These are phyloP conservation scores for Choanephora cucurbitarum DNA, from an alignment of 371 early-diverging fungal genomes.

Conservation along the genomic window DNA sequence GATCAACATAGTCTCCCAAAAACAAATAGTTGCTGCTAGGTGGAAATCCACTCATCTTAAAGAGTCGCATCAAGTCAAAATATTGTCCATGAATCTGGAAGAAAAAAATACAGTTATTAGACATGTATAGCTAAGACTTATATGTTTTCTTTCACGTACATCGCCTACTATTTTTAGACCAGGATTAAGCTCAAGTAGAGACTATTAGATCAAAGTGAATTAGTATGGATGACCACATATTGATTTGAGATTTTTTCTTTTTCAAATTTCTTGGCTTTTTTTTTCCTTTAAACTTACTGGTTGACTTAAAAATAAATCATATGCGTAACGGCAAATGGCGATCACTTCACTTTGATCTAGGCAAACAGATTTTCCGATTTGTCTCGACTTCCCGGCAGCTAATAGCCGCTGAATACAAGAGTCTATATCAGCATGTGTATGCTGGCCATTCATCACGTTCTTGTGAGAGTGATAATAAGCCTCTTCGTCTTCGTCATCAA, in stretches of 20 bases:
- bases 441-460: too few relatives aligned
- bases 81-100: conserved; percentile 90
- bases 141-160: conserved; percentile 25
- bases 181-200: conserved; percentile 90
- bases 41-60: conserved; percentile 86
- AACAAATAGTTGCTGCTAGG: conserved; percentile 89
- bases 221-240: neutral
- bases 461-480: neutral
- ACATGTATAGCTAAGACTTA: neutral
- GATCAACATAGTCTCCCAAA: conserved; percentile 97
- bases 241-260: too few relatives aligned
- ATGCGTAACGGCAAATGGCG: conserved; percentile 80
- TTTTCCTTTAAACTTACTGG: conserved; percentile 49
- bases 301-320: conserved; percentile 90
- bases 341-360: conserved; percentile 82
- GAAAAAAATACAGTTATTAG: too few relatives aligned
- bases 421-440: conserved; percentile 63
- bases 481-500: conserved; percentile 1
- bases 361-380: conserved; percentile 68
- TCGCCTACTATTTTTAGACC: conserved; percentile 96
- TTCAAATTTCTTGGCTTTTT: too few relatives aligned
- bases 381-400: conserved; percentile 68
- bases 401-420: conserved; percentile 80
- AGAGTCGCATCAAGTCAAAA: conserved; percentile 85
- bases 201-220: conserved; percentile 23